Conservation (phyloP, 805 yeast species). For the Spathaspora sp. region DNA sequence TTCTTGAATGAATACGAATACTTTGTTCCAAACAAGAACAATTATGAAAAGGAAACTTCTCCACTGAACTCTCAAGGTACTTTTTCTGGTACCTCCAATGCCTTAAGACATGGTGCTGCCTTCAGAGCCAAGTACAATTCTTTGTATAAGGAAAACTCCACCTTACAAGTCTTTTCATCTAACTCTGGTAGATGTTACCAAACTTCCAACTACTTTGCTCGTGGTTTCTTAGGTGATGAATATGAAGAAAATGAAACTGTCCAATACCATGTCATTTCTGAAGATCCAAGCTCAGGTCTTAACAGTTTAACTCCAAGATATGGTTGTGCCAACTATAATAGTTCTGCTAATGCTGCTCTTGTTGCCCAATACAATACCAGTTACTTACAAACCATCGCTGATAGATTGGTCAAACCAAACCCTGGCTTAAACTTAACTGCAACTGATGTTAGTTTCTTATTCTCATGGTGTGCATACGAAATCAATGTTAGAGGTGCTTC, state of each 20-base stretch:
- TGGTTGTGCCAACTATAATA: constrained; percentile 38
- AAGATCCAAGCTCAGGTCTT: constrained; percentile 47
- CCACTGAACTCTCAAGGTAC: constrained; percentile 40
- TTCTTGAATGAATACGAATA: constrained; percentile 55
- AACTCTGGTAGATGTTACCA: constrained; percentile 53
- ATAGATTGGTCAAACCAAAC: constrained; percentile 53
- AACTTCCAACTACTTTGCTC: constrained; percentile 53
- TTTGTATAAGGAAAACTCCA: constrained; percentile 33
- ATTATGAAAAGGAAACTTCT: constrained; percentile 50
- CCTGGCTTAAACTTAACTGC: constrained; percentile 51
- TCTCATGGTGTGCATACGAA: constrained; percentile 72
- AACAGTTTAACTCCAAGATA: constrained; percentile 56
- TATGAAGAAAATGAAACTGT: constrained; percentile 24
- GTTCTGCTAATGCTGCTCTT: constrained; percentile 18
- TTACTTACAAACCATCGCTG: constrained; percentile 52
- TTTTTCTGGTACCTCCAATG: constrained; percentile 51
- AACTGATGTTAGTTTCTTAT: constrained; percentile 50
- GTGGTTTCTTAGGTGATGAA: constrained; percentile 53
- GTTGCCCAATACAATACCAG: constrained; percentile 25
- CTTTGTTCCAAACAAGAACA: constrained; percentile 34
- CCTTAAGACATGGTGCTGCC: constrained; percentile 45
- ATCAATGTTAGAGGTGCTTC: constrained; percentile 66
- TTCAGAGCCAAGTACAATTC: constrained; percentile 48
- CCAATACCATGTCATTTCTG: constrained; percentile 42
- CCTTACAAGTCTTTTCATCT: constrained; percentile 51